Evolutionary conservation across 78 protist genomes (phyloP).

Genomic region (Thecamonas trahens): DNA sequence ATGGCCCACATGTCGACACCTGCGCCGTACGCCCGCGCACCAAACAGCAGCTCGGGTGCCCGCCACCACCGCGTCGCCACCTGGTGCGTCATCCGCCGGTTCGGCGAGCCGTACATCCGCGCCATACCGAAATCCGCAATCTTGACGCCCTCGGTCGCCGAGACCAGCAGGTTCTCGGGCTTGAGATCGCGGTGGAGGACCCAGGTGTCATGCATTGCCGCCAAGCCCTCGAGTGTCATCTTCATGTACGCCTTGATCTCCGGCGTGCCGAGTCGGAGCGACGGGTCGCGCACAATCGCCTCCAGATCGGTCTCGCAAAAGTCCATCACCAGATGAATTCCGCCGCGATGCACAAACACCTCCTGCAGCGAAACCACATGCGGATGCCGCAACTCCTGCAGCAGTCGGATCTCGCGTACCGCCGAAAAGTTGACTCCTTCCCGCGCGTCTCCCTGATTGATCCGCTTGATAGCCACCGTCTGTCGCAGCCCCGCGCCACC

Average conservation of each 20-base stretch:
- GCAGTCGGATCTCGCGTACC: too few species aligned
- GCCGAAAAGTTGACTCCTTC: too few species aligned
- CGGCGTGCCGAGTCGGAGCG: background rate
- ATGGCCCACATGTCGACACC: conserved; percentile 29
- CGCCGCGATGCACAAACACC: background rate
- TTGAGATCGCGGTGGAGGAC: conserved; percentile 35
- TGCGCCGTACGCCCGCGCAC: conserved; percentile 21
- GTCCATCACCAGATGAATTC: conserved; percentile 26
- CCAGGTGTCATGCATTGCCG: conserved; percentile 26
- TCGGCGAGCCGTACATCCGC: conserved; percentile 7
- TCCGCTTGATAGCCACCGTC: too few species aligned
- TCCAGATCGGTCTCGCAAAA: conserved; percentile 28
- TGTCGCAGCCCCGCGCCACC: too few species aligned
- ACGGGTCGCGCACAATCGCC: conserved; percentile 7
- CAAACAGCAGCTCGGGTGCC: conserved; percentile 72
- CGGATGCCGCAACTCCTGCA: too few species aligned
- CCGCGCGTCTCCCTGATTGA: too few species aligned
- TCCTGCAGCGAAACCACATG: too few species aligned
- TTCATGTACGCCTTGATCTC: conserved; percentile 20
- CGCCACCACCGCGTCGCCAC: conserved; percentile 82
- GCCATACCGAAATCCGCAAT: conserved; percentile 22
- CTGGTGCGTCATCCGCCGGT: conserved; percentile 3
- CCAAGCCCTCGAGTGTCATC: conserved; percentile 41
- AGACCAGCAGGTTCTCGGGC: conserved; percentile 13
- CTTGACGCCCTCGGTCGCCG: conserved; percentile 12